Conservation (phyloP, 805 yeast species). For the Lachancea kluyveri region DNA sequence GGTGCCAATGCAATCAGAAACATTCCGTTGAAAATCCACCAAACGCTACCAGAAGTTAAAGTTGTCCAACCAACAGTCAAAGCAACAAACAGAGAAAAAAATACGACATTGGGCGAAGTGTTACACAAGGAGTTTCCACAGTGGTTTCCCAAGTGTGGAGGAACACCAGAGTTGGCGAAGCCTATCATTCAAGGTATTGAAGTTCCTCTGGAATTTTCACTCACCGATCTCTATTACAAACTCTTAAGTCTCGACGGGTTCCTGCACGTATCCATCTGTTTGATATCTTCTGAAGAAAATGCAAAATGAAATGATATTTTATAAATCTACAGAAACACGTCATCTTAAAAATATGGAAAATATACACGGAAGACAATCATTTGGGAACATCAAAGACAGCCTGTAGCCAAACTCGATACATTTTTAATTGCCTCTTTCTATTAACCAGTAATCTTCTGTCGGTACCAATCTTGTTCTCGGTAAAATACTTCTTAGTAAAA, state of each 20-base stretch:
- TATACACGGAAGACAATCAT: slow-evolving; percentile 3
- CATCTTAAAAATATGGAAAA: not conserved
- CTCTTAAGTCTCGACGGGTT: slow-evolving; percentile 59
- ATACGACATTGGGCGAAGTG: slow-evolving; percentile 34
- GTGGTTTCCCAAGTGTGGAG: slow-evolving; percentile 36
- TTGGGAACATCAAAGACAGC: slow-evolving; percentile 62
- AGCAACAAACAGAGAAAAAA: slow-evolving; percentile 5
- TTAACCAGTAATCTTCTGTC: slow-evolving; percentile 89
- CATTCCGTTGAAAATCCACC: slow-evolving; percentile 45
- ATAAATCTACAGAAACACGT: slow-evolving; percentile 1
- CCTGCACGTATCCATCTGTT: slow-evolving; percentile 36
- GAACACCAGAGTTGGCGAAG: slow-evolving; percentile 12
- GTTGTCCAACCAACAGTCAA: slow-evolving; percentile 31
- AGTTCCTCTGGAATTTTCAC: slow-evolving; percentile 38
- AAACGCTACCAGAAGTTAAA: slow-evolving; percentile 34
- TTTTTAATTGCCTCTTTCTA: slow-evolving; percentile 84
- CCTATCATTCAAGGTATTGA: slow-evolving; percentile 46
- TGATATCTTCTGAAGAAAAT: slow-evolving; percentile 7
- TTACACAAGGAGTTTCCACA: slow-evolving; percentile 40
- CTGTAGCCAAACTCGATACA: slow-evolving; percentile 97
- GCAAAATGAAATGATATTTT: not conserved
- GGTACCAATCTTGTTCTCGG: slow-evolving; percentile 73
- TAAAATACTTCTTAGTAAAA: slow-evolving; percentile 55
- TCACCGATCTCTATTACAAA: slow-evolving; percentile 40
- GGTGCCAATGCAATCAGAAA: slow-evolving; percentile 21